These are phyloP conservation scores for Leucogyrophana mollusca DNA, from an alignment of 768 basidiomycete genomes.

Conservation along the genomic window DNA sequence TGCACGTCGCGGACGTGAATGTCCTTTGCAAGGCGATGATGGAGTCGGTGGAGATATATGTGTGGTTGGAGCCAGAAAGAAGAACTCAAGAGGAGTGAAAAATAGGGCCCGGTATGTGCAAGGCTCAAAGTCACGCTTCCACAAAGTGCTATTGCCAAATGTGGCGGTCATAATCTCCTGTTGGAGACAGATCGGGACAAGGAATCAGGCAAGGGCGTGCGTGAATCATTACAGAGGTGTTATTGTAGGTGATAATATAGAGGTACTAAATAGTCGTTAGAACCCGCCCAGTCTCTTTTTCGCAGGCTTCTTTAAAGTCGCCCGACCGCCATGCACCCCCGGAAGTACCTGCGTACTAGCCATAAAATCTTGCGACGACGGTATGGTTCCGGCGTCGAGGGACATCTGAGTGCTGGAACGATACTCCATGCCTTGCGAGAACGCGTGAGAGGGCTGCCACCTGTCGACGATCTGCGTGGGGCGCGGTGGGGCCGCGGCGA, in stretches of 20 bases:
- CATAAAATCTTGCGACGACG: slow-evolving; percentile 43
- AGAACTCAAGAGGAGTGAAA: slow-evolving; percentile 4
- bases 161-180: not conserved
- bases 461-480: slow-evolving; percentile 6
- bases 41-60: slow-evolving; percentile 10
- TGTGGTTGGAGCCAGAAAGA: slow-evolving; percentile 17
- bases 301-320: slow-evolving; percentile 44
- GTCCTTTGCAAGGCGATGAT: slow-evolving; percentile 10
- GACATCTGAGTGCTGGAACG: slow-evolving; percentile 18
- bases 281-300: slow-evolving; percentile 81
- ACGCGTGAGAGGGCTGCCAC: slow-evolving; percentile 1
- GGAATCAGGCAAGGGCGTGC: not conserved
- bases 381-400: slow-evolving; percentile 5
- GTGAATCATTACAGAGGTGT: too few relatives aligned
- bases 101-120: too few relatives aligned
- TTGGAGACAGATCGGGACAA: too few relatives aligned
- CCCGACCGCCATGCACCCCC: slow-evolving; percentile 69
- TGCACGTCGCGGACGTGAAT: slow-evolving; percentile 46
- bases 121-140: not conserved
- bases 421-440: not conserved
- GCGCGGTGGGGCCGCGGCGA: slow-evolving; percentile 26
- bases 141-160: not conserved
- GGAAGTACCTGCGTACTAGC: slow-evolving; percentile 71
- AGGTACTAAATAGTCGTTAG: slow-evolving; percentile 31
- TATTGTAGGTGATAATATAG: too few relatives aligned